Base-by-base conservation (phyloP, 2,329 filamentous ascomycete genomes). In the Ophiostoma piceae region DNA sequence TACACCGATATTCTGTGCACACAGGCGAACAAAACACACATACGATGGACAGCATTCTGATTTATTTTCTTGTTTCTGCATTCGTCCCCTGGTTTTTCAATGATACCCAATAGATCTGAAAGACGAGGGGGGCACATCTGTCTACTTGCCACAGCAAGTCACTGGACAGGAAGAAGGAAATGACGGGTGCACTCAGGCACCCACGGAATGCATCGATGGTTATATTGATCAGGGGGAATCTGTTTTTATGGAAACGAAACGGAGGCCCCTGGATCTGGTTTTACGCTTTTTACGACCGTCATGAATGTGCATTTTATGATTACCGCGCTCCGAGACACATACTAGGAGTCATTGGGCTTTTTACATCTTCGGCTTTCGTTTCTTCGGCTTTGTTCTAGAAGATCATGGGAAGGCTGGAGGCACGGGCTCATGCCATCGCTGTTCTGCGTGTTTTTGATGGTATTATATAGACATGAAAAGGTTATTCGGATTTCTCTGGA, bases 401-500 rank as follows among this genome's bases (percentile, higher is more conserved):
- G 79, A 60, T 68, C 54, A 76, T 77, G 76, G 72, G 66, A 68
- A 67, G 67, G 66, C 66, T 71, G 66, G 67, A 67, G 68, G 66
- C 67, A 66, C 62, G 26, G 71, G 70, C 76, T 79, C 78, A 78
- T 79, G 78, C 74, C 71, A 73, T 75, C 74, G 75, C 75, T 75
- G 76, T 75, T 73, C 68, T 66, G 70, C 69, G 74, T 77, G 77
- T 76, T 75, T 76, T 76, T 75, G 75, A 76, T 74, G 76, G 74
- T 75, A 77, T 75, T 68, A 76, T 81, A 85, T 87, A 88, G 85
- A 88, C 83, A 87, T 87, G 87, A 87, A 84, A 84, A 85, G 85
- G 86, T 86, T 57, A 85, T 84, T 87, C 84, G 81, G 83, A 84
- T 84, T 80, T 85, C 82, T 65, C 62, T 39, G 35, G 62, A 19